phyloP scores from a whole-genome alignment of 1,284 basidiomycete genomes.

The Pseudozyma thailandica region DNA sequence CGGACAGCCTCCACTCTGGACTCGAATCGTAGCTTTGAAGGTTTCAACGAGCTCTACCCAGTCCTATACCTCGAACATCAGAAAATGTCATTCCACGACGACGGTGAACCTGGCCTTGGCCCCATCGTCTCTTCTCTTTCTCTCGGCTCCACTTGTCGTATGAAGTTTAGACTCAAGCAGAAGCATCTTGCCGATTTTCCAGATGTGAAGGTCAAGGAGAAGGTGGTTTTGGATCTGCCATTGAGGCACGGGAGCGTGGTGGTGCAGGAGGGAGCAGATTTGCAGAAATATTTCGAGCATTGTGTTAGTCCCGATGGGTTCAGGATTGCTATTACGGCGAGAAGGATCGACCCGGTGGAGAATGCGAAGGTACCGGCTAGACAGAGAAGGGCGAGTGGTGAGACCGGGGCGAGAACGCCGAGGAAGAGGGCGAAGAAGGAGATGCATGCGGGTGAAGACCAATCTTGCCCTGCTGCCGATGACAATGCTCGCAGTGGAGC shows the following conservation, averaged over 20 bases:
- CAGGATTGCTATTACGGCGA: constrained; percentile 37
- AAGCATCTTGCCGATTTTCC: constrained; percentile 6
- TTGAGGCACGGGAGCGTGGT: constrained; percentile 37
- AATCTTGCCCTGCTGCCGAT: too few relatives aligned
- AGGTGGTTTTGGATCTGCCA: constrained; percentile 24
- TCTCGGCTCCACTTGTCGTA: constrained; percentile 40
- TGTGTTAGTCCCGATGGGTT: constrained; percentile 31
- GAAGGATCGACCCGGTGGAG: constrained; percentile 22
- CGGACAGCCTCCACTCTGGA: constrained; percentile 14
- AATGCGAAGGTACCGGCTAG: constrained; percentile 1
- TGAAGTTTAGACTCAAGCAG: constrained; percentile 48
- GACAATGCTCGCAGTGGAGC: too few relatives aligned
- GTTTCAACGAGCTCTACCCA: constrained; percentile 57
- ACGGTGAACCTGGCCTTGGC: constrained; percentile 53
- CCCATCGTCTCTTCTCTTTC: constrained; percentile 49
- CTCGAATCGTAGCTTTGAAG: neutral
- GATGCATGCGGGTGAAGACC: too few relatives aligned
- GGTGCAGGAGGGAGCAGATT: constrained; percentile 36
- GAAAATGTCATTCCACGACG: constrained; percentile 55
- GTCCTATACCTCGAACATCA: constrained; percentile 48
- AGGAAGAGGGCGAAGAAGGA: neutral
- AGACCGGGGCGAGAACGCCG: neutral
- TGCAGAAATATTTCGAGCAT: constrained; percentile 40
- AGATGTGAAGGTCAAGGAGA: neutral
- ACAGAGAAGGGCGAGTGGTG: neutral